Base-by-base conservation (phyloP, 768 basidiomycete genomes). In the Nidularia sp. region DNA sequence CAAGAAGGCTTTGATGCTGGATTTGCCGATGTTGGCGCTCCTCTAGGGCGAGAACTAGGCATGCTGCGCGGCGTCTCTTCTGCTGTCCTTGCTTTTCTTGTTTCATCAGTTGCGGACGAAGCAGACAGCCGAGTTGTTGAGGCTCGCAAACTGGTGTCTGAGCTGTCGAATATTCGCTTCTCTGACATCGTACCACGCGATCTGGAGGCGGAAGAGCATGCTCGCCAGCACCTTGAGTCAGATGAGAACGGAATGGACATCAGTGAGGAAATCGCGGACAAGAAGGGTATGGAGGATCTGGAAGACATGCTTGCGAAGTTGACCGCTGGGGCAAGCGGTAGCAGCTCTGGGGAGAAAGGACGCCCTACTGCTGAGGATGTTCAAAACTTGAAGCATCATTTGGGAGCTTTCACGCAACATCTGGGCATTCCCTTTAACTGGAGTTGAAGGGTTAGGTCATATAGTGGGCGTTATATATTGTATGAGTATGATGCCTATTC, bases 1-100 rank as follows among this genome's bases (percentile, higher is more conserved):
- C 96, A 99, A 61, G 74, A 84, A 56, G 96, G 96, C 0, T 98
- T 99, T 61, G 92, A 99, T 67, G 71, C 76, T 2, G 93, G 91
- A 1, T 98, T 92, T 61, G 84, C 85, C 0, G 66, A 70, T 10
- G 72, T 83, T 7, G 91, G 93, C 1, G 84, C 77, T 2, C 88
- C 90, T 0, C 67, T 88, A 12, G 93, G 94, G 0, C 81, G 85
- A 25, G 78, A 89, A 54, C 66, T 98, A 1, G 96, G 96, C 2
- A 63, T 76, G 36, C 72, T 96, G 13, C 83, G 94, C 22, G 97
- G 95, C 0, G 67, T 76, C 25, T 75, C 84, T 0, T 78, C 85
- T 6, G 86, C 84, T 0, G 63, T 93, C 5, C 67, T 88, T 15
- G 62, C 83, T 2, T 76, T 86, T 54, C 69, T 93, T 46, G 60